Evolutionary conservation across 768 basidiomycete genomes (phyloP), one percentile per base, ranked within the genome.

Genomic region (Naganishia vishniacii): DNA sequence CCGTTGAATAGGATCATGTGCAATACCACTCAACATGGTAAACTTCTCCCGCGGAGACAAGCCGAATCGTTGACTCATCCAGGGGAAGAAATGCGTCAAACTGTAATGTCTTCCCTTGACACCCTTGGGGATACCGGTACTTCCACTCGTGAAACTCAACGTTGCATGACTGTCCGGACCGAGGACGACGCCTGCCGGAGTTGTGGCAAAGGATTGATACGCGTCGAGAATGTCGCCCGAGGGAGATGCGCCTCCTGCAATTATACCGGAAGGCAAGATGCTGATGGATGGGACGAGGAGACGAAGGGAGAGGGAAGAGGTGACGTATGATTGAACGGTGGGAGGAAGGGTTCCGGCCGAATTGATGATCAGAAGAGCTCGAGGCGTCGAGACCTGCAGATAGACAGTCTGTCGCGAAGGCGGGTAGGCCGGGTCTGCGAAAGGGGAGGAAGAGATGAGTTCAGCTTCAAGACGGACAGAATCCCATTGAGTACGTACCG

Each of bases 1-100:
- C 69, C 95, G 85, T 75, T 99, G 95, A 69, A 99, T 95, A 11
- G 95, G 95, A 78, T 99, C 95, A 72, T 99, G 95, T 13, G 95
- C 95, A 61, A 99, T 99, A 20, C 95, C 95, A 70, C 91, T 93
- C 31, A 99, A 83, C 95, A 99, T 98, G 0, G 95, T 98, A 73
- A 95, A 99, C 77, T 85, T 89, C 67, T 88, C 90, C 31, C 81
- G 78, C 64, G 85, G 81, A 40, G 81, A 80, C 49, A 99, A 78
- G 1, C 83, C 85, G 74, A 98, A 99, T 31, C 85, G 79, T 73
- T 90, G 80, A 23, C 88, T 87, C 95, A 99, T 98, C 95, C 95
- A 99, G 1, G 93, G 93, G 84, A 98, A 98, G 83, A 98, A 99
- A 75, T 98, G 95, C 0, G 95, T 99, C 68, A 99, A 79, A 69